These are phyloP conservation scores for Dendrobium chrysotoxum DNA, from an alignment of 106 monocot species.

Conservation along the genomic window DNA sequence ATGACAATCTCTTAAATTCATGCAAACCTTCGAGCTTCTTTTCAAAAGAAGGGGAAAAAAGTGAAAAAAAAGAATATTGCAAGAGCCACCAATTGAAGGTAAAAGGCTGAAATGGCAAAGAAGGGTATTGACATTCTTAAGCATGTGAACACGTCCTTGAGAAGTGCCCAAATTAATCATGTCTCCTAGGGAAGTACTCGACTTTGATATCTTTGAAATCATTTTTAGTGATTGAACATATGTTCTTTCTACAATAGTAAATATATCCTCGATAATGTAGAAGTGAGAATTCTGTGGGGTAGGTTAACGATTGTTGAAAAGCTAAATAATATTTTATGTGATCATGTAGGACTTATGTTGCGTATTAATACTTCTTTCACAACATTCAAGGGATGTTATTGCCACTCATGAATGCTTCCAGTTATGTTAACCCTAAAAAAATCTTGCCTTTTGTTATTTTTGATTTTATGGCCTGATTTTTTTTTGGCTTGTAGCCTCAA, in stretches of 20 bases:
- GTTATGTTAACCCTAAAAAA: background rate
- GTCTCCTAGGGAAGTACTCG: background rate
- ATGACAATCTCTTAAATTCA: background rate
- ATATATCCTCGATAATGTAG: background rate
- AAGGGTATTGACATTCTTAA: background rate
- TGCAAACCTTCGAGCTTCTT: background rate
- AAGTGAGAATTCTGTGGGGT: background rate
- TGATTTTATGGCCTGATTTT: background rate
- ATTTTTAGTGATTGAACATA: background rate
- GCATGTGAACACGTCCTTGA: background rate
- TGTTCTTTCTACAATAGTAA: background rate
- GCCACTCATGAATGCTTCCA: background rate
- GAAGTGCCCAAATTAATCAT: background rate
- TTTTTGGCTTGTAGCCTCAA: background rate
- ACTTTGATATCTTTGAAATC: background rate
- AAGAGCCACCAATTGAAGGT: background rate
- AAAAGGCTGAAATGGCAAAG: background rate
- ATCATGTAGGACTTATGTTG: too few species aligned
- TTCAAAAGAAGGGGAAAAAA: background rate
- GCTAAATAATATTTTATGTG: background rate
- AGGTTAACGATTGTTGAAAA: background rate
- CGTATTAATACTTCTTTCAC: background rate
- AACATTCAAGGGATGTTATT: background rate
- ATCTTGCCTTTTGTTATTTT: background rate
- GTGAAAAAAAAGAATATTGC: background rate